Conservation (phyloP, 352 stramenopile genomes). For the Pythium insidiosum region DNA sequence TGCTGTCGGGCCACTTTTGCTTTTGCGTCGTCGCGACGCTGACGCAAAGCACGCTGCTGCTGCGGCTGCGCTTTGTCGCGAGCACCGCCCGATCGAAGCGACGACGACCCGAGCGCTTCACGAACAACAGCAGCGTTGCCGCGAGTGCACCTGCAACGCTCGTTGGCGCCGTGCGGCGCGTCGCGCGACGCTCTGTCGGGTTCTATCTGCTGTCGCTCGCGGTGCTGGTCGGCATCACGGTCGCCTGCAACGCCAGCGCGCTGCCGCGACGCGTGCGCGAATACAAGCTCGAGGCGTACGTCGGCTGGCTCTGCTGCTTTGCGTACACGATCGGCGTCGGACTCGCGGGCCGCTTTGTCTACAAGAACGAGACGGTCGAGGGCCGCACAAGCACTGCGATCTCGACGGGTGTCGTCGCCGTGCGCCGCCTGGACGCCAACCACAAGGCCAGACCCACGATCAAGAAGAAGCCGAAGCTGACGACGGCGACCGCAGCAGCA, state of each 20-base stretch:
- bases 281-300: not conserved
- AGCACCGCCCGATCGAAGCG: too few relatives aligned
- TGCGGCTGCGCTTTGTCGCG: not conserved
- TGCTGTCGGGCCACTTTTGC: slow-evolving; percentile 18
- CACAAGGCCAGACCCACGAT: too few relatives aligned
- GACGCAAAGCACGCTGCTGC: slow-evolving; percentile 2
- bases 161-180: not conserved
- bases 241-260: too few relatives aligned
- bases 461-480: too few relatives aligned
- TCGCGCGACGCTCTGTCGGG: not conserved
- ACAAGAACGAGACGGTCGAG: not conserved
- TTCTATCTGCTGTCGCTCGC: not conserved
- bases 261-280: not conserved
- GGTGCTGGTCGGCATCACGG: not conserved
- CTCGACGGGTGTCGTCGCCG: too few relatives aligned
- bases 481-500: too few relatives aligned
- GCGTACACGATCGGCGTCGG: slow-evolving; percentile 3
- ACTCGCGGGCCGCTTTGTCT: slow-evolving; percentile 11
- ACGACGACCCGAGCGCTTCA: too few relatives aligned
- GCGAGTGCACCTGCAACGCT: not conserved
- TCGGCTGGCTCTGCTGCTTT: not conserved
- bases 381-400: not conserved
- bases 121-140: too few relatives aligned
- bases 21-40: slow-evolving; percentile 14
- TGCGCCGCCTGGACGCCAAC: too few relatives aligned